Percentiles rank a stretch among this genome's conserved stretches.
Evolutionary conservation across 768 basidiomycete species (phyloP).

Genomic region (Holtermannia corniformis): DNA sequence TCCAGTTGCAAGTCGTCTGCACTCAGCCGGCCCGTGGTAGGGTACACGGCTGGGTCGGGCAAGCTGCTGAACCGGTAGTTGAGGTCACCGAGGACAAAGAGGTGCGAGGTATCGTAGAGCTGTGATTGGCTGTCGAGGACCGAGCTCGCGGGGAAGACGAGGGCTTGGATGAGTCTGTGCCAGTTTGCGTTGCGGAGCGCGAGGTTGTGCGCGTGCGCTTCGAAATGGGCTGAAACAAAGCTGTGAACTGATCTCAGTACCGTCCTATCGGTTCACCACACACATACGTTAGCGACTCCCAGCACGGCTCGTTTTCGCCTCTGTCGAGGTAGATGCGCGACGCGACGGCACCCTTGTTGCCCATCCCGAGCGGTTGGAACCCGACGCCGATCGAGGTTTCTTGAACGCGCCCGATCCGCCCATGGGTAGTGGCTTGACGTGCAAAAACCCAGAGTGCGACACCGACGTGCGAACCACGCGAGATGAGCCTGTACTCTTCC

Average conservation of each 20-base stretch:
- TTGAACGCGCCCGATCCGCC: conserved; percentile 47
- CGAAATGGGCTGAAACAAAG: conserved; percentile 86
- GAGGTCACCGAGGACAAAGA: conserved; percentile 88
- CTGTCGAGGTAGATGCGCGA: conserved; percentile 64
- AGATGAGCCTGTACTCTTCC: conserved; percentile 64
- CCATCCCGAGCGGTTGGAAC: conserved; percentile 54
- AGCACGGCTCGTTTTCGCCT: conserved; percentile 48
- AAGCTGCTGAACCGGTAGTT: conserved; percentile 62
- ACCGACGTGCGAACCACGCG: conserved; percentile 72
- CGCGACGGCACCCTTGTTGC: conserved; percentile 91
- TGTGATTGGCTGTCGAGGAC: conserved; percentile 47
- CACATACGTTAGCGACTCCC: conserved; percentile 75
- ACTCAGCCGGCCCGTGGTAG: conserved; percentile 7
- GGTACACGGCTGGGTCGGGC: conserved; percentile 16
- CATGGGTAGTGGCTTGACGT: conserved; percentile 51
- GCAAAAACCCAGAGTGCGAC: conserved; percentile 82
- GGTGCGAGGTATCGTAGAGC: conserved; percentile 75
- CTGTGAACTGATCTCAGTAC: conserved; percentile 43
- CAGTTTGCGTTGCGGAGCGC: conserved; percentile 64
- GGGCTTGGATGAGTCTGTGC: conserved; percentile 63
- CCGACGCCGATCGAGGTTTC: not conserved
- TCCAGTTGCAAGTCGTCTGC: conserved; percentile 18
- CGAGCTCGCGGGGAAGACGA: conserved; percentile 60
- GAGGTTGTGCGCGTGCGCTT: conserved; percentile 64
- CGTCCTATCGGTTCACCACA: not conserved